A percentile compares a stretch with the other conserved stretches of the same genome.
These are phyloP conservation scores for Suillus weaverae DNA, from an alignment of 768 basidiomycete species.

Conservation along the genomic window DNA sequence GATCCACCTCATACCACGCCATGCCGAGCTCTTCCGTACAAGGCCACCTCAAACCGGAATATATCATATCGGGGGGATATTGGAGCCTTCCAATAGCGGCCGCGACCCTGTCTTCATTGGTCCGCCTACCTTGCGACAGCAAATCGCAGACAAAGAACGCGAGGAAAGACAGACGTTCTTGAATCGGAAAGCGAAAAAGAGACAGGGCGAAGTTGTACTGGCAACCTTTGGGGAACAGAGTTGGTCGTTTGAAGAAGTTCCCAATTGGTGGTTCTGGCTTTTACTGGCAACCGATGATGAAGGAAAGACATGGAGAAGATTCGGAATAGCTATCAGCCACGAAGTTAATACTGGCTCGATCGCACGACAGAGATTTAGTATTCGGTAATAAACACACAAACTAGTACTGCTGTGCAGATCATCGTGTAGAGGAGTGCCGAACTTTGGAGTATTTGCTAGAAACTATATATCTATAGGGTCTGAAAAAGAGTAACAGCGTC, in stretches of 20 bases:
- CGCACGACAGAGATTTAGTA: not conserved
- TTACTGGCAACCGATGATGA: not conserved
- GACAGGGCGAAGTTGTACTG: not conserved
- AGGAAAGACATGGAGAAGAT: not conserved
- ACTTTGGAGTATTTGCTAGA: not conserved
- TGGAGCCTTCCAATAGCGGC: conserved; percentile 1
- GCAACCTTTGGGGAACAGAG: not conserved
- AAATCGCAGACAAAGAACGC: not conserved
- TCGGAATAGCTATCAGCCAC: not conserved
- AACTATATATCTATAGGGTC: not conserved
- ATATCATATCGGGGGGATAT: not conserved
- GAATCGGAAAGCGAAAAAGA: not conserved
- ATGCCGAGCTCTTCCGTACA: not conserved
- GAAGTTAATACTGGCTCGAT: not conserved
- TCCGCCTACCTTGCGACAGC: not conserved
- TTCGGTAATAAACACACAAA: not conserved
- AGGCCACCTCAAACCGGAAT: not conserved
- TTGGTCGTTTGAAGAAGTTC: not conserved
- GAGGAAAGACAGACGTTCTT: not conserved
- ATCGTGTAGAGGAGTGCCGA: not conserved
- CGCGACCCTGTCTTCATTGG: not conserved
- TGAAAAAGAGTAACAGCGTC: no score
- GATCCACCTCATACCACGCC: not conserved
- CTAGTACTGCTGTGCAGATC: not conserved
- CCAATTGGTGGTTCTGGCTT: conserved; percentile 4